A percentile compares a stretch with the other conserved stretches of the same genome.
phyloP scores from a whole-genome alignment of 1,284 basidiomycete species.

The Apiotrichum veenhuisii region DNA sequence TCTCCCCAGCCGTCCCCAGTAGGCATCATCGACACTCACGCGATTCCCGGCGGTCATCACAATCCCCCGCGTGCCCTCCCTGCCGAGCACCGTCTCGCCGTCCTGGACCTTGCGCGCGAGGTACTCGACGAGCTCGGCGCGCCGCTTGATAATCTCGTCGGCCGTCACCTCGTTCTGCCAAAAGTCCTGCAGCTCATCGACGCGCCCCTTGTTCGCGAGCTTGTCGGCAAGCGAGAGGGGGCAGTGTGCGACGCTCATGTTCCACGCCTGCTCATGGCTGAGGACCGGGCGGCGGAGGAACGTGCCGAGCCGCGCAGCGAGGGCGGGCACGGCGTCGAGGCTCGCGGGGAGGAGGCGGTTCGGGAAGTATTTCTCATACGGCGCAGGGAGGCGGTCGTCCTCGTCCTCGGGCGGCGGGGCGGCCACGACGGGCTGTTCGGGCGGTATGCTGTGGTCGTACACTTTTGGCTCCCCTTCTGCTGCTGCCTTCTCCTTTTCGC shows the following conservation, averaged over 20 bases:
- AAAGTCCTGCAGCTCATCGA: conserved; percentile 37
- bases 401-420: background rate
- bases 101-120: conserved; percentile 31
- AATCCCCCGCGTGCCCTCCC: conserved; percentile 39
- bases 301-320: conserved; percentile 22
- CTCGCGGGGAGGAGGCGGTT: conserved; percentile 17
- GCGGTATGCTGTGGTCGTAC: background rate
- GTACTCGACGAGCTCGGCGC: conserved; percentile 43
- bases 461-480: background rate
- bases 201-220: conserved; percentile 49
- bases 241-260: conserved; percentile 29
- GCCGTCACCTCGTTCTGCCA: conserved; percentile 38
- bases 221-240: conserved; percentile 33
- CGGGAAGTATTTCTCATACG: conserved; percentile 19
- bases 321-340: conserved; percentile 14
- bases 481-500: background rate
- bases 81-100: conserved; percentile 35
- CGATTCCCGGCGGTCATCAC: conserved; percentile 52
- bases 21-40: conserved; percentile 24
- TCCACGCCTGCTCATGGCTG: conserved; percentile 17
- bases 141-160: conserved; percentile 34
- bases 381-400: conserved; percentile 16
- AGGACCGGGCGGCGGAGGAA: conserved; percentile 40
- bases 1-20: background rate
- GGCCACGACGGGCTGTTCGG: background rate